Evolutionary conservation across 2,329 filamentous ascomycete genomes (phyloP).

Genomic region (Aschersonia sp.): DNA sequence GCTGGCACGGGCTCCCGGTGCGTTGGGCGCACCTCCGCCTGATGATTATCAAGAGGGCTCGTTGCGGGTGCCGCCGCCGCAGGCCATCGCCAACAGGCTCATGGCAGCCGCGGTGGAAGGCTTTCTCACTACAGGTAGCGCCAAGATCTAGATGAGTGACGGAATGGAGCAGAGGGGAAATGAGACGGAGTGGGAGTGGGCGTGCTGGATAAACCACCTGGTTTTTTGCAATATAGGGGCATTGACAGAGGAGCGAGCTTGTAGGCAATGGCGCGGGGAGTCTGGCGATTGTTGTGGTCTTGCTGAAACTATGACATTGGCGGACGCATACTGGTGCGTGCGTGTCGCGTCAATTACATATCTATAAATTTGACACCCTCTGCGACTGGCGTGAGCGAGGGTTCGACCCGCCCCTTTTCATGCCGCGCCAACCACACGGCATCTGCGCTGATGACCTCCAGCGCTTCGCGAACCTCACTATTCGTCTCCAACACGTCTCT

Average conservation of each 20-base stretch:
- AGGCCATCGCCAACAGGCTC: constrained; percentile 85
- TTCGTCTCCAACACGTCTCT: constrained; percentile 30
- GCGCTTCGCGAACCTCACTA: constrained; percentile 33
- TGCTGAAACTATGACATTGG: not conserved
- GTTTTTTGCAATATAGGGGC: not conserved
- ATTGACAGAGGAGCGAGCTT: not conserved
- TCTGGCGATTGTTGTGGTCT: too few relatives aligned
- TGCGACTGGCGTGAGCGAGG: constrained; percentile 22
- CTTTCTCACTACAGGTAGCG: constrained; percentile 38
- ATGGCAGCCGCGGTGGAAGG: constrained; percentile 67
- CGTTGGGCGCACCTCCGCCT: constrained; percentile 48
- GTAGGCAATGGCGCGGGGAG: too few relatives aligned
- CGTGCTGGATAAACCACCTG: not conserved
- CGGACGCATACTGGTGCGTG: not conserved
- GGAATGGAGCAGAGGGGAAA: not conserved
- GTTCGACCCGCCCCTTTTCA: constrained; percentile 25
- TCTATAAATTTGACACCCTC: constrained; percentile 25
- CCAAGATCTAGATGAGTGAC: constrained; percentile 31
- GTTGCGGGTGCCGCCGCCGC: constrained; percentile 67
- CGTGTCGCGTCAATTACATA: constrained; percentile 8
- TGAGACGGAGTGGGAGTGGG: not conserved
- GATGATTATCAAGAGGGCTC: constrained; percentile 60
- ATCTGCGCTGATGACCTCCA: constrained; percentile 56
- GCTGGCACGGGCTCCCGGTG: constrained; percentile 48
- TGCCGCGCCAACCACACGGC: constrained; percentile 59